Evolutionary conservation across 78 protist species (phyloP), one percentile per base, ranked within the genome.

Genomic region (Protostelium mycophagum): DNA sequence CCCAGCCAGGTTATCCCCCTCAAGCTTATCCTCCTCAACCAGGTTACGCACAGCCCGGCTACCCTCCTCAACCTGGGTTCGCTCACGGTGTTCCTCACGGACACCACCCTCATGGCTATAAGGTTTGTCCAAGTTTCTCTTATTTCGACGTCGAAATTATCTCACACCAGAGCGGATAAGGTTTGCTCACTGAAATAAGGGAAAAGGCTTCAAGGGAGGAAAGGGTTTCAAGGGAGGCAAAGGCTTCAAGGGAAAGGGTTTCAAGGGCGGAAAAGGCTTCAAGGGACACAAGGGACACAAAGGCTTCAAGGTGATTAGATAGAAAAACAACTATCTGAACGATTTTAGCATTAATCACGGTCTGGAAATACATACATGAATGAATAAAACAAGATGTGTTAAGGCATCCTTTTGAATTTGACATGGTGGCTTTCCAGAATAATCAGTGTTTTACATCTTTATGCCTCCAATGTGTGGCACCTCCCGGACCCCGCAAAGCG

Each of bases 1-100:
- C 83, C 34, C 93, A 89, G 86, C 90, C 87, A 86, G 90, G 90
- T 23, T 85, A 86, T 29, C 92, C 88, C 86, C 92, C 88, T 28
- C n/a, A n/a, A n/a, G n/a, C n/a, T n/a, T n/a, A 51, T 51, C 73
- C 73, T 51, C 90, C 90, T 37, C 83, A 38, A 87, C 89, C 0
- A 86, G 93, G 90, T 86, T 83, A 35, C 1, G 34, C 36, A 28
- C 90, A 63, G 87, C 63, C 38, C 1, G 93, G 86, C 36, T 90
- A 86, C 36, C 88, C 89, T 35, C 37, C 36, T 35, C 90, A 83
- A 86, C 83, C 38, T 1, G 93, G 86, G 35, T 90, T 63, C 36
- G 85, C 89, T 83, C 89, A 1, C 28, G 89, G 88, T 86, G 28
- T 9, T 10, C 0, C n/a, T 86, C 34, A 1, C 9, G 93, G 86